Percentiles rank a stretch among this genome's conserved stretches.
These are phyloP conservation scores for Hermanozyma aechmeae DNA, from an alignment of 805 yeast genomes.

Conservation along the genomic window DNA sequence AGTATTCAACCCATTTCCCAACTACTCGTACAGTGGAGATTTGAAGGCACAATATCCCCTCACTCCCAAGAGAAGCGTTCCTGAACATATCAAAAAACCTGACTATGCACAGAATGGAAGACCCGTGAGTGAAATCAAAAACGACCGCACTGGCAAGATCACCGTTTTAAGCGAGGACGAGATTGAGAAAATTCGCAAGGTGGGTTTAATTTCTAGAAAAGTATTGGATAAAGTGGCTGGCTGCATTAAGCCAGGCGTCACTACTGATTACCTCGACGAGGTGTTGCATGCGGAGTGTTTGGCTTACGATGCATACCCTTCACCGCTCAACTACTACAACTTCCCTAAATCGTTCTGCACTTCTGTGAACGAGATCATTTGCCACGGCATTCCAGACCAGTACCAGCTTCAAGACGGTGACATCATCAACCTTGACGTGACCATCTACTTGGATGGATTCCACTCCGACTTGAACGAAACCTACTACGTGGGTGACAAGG, in stretches of 20 bases:
- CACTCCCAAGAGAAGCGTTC: constrained; percentile 60
- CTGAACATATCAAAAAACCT: constrained; percentile 62
- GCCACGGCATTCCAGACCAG: constrained; percentile 96
- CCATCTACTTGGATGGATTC: constrained; percentile 76
- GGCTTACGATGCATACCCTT: constrained; percentile 86
- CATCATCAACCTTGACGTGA: constrained; percentile 83
- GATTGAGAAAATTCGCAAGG: constrained; percentile 64
- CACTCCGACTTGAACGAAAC: constrained; percentile 96
- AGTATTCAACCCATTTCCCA: constrained; percentile 84
- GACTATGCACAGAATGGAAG: constrained; percentile 79
- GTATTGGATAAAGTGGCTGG: constrained; percentile 85
- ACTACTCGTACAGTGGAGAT: constrained; percentile 62
- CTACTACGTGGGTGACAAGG: constrained; percentile 89
- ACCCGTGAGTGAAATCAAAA: constrained; percentile 69
- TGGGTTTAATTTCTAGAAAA: constrained; percentile 73
- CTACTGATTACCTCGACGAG: constrained; percentile 86
- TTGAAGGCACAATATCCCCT: constrained; percentile 78
- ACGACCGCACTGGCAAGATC: constrained; percentile 61
- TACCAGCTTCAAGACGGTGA: constrained; percentile 87
- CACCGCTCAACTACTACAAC: constrained; percentile 89
- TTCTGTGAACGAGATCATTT: constrained; percentile 88
- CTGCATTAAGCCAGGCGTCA: constrained; percentile 75
- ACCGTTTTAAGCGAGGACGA: constrained; percentile 57
- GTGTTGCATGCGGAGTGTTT: constrained; percentile 83
- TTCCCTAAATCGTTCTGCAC: constrained; percentile 91